Base-by-base conservation (phyloP, 176 grass and related monocot genomes). In the Ensete ventricosum region DNA sequence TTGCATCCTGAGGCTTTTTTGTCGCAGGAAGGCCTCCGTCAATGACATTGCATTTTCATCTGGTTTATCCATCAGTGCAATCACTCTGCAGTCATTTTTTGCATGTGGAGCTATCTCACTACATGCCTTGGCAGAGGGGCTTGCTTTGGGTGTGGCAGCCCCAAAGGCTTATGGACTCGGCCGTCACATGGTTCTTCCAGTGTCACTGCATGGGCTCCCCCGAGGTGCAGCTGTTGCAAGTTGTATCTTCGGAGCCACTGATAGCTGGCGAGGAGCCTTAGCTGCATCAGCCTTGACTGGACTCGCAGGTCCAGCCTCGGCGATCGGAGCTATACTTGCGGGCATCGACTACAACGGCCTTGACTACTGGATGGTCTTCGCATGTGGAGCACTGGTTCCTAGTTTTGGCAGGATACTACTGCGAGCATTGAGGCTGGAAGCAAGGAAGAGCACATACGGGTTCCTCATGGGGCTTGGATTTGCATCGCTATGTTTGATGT, bases 141-240 rank as follows among this genome's bases (percentile, higher is more conserved):
- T 98, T 78, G 88, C 77, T n/a, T 79, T 98, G 25, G 95, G 95
- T 58, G 95, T 98, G 23, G 95, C 95, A 1, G 90, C 95, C 14
- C 90, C 90, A 26, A 98, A 98, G 72, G 90, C 95, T 54, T 89
- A 89, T 57, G 95, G 95, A 59, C 86, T 98, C 20, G 95, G 95
- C 17, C 88, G 95, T 2, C 89, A 98, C 73, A 98, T 98, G 95
- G 86, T 98, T 72, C 84, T 98, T 75, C 95, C 95, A 0, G 95
- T 87, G 22, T 98, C 95, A 58, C 90, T 98, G 55, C 94, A 98
- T 22, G 94, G 94, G 12, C 82, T 98, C 50, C 94, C 94, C 19
- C 88, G 94, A 50, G 94, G 94, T 1, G 90, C 94, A 0, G 88
- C 94, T 62, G 90, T 93, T 14, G 90, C 95, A 0, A 93, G 95